These are phyloP conservation scores for Candida pseudoglaebosa DNA, from an alignment of 805 yeast genomes.

Conservation along the genomic window DNA sequence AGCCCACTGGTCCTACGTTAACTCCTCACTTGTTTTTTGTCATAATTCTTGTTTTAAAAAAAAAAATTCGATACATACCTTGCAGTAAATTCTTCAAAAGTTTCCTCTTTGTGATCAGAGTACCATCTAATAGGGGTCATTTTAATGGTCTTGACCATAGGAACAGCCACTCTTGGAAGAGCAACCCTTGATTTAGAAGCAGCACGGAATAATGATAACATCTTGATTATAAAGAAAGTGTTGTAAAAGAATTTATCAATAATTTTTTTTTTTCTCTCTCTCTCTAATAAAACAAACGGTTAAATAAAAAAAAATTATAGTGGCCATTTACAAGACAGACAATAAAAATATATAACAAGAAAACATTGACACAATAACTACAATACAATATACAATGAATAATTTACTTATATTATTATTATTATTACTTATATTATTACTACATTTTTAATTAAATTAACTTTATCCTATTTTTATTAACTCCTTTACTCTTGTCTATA, in stretches of 20 bases:
- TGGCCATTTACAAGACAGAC: no score
- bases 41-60: no score
- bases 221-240: neutral
- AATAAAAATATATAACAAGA: no score
- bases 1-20: no score
- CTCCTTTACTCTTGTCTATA: neutral
- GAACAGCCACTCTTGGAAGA: conserved; percentile 23
- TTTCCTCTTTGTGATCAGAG: conserved; percentile 85
- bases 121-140: conserved; percentile 50
- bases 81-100: conserved; percentile 89
- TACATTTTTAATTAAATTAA: no score
- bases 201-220: conserved; percentile 24
- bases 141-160: conserved; percentile 15
- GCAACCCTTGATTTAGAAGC: conserved; percentile 36
- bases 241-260: neutral
- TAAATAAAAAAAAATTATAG: no score
- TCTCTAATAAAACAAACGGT: no score
- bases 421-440: no score
- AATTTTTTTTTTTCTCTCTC: neutral
- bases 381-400: no score
- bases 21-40: no score
- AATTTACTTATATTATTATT: no score
- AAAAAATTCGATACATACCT: conserved; percentile 43
- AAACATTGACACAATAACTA: no score
- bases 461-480: neutral